Base-by-base conservation (phyloP, 176 grass and related monocot genomes). In the Ananas comosus region DNA sequence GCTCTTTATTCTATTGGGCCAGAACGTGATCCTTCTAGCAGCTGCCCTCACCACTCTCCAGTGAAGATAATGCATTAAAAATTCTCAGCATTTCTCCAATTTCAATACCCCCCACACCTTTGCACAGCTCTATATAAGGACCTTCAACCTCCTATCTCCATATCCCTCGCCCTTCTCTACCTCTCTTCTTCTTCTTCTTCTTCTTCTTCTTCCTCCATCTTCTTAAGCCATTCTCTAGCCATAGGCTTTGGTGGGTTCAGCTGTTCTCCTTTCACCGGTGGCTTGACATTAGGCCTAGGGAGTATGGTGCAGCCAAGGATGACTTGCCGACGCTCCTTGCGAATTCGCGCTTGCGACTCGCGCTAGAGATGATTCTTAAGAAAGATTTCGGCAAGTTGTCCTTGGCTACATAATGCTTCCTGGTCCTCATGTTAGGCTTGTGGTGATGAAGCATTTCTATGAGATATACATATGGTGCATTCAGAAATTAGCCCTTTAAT, bases 261-360 rank as follows among this genome's bases (percentile, higher is more conserved):
- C 59, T 21, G 11, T 48, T n/a, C 0, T 13, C 2, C 9, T 33
- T 81, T 89, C 81, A 80, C 75, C 73, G 11, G 53, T 67, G 51
- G 91, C 84, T 83, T 84, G 48, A 70, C 91, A 90, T 90, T 80
- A 72, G 91, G 79, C 48, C 78, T 58, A 57, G 81, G 87, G 57
- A 73, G 76, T 78, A 87, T 85, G 83, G 29, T 85, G 87, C 91
- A 96, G 91, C 91, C 91, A 96, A 96, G 91, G 91, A 96, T 96
- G 91, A 96, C 91, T 96, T 96, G 91, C 91, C 91, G 91, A 81
- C 77, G 61, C 33, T 68, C 3, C 65, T 6, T 11, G 12, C 17
- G 11, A 49, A 19, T 12, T 66, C 33, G 23, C 53, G 66, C 50
- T 65, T 3, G 3, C 12, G 72, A 53, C 10, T 53, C 51, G n/a